Conservation (phyloP, 306 rosid genomes). For the Glycine soja region DNA sequence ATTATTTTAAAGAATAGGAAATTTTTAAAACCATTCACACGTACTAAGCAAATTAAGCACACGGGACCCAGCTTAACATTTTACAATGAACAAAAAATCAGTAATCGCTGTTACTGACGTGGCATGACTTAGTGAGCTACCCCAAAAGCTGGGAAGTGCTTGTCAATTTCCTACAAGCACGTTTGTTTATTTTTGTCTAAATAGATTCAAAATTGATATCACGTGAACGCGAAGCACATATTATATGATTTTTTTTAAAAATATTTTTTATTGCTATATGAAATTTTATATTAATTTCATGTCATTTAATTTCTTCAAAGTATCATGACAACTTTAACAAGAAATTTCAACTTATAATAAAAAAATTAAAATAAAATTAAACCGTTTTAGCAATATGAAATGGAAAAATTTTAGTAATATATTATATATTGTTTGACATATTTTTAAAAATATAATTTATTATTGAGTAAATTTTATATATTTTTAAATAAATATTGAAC, state of each 20-base stretch:
- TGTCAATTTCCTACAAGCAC: background rate
- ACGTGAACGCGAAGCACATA: background rate
- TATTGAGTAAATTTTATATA: background rate
- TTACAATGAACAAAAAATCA: background rate
- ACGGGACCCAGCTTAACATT: background rate
- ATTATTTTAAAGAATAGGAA: too few relatives aligned
- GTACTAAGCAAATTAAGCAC: too few relatives aligned
- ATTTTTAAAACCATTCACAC: too few relatives aligned
- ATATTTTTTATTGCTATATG: background rate
- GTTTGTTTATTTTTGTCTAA: background rate
- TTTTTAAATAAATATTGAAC: background rate
- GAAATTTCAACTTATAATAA: background rate
- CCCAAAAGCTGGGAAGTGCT: constrained; percentile 42
- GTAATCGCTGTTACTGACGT: constrained; percentile 16
- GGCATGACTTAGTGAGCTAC: background rate
- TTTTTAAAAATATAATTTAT: background rate
- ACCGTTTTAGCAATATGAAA: too few relatives aligned
- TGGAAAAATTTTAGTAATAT: background rate
- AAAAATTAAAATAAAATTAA: too few relatives aligned
- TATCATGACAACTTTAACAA: background rate
- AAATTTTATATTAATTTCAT: background rate
- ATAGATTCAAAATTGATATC: background rate
- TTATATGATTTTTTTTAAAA: background rate
- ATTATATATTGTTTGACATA: too few relatives aligned
- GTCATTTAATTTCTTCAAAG: background rate